Conservation (phyloP, 2,329 filamentous ascomycete species). For the Aspergillus sp. region DNA sequence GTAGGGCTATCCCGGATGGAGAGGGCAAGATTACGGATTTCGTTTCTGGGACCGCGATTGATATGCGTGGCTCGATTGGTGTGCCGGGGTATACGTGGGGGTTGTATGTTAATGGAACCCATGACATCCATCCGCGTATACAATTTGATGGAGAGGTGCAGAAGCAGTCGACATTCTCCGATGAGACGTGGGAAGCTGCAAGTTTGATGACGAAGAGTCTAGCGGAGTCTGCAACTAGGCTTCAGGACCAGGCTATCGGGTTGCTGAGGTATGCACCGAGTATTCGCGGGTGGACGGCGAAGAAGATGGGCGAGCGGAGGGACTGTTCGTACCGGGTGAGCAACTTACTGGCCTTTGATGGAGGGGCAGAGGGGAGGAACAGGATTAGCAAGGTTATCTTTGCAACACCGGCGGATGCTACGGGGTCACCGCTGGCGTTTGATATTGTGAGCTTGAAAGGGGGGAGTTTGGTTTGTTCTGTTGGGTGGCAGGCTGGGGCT, state of each 20-base stretch:
- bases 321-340: constrained; percentile 49
- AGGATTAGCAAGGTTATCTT: constrained; percentile 43
- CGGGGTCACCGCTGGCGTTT: constrained; percentile 40
- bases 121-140: constrained; percentile 23
- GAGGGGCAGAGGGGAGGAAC: not conserved
- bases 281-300: constrained; percentile 41
- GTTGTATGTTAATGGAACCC: constrained; percentile 33
- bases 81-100: constrained; percentile 37
- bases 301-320: constrained; percentile 39
- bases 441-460: constrained; percentile 43
- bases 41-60: constrained; percentile 40
- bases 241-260: constrained; percentile 44
- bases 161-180: not conserved
- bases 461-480: constrained; percentile 38
- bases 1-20: constrained; percentile 25
- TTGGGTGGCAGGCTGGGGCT: constrained; percentile 47
- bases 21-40: constrained; percentile 32
- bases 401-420: constrained; percentile 44
- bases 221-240: constrained; percentile 27
- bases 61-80: constrained; percentile 40
- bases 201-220: constrained; percentile 32
- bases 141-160: not conserved
- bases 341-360: constrained; percentile 44
- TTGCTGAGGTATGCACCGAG: constrained; percentile 44
- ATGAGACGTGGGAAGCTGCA: constrained; percentile 36